phyloP scores from a whole-genome alignment of 2,329 filamentous ascomycete genomes.

The Sporothrix humicola region DNA sequence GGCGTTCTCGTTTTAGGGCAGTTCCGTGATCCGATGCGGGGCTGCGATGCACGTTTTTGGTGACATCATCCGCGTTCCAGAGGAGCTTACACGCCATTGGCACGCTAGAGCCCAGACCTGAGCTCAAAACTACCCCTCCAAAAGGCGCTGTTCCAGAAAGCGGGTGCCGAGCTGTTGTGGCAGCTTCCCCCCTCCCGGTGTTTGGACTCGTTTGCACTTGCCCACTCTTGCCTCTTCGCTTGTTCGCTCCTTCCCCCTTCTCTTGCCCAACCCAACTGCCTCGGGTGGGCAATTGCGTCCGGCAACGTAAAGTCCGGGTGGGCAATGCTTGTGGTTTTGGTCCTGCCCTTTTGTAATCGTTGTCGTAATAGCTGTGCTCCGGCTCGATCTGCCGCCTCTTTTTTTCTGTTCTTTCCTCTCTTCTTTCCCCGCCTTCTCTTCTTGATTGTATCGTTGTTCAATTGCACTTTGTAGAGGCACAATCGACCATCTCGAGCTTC shows the following conservation, averaged over 20 bases:
- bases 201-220: not conserved
- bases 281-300: not conserved
- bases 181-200: not conserved
- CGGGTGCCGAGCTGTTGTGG: not conserved
- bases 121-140: not conserved
- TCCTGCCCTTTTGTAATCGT: constrained; percentile 9
- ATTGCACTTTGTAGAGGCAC: not conserved
- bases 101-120: not conserved
- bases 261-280: no score
- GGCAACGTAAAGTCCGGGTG: constrained; percentile 10
- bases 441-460: not conserved
- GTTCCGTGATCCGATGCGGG: constrained; percentile 12
- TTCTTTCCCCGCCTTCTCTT: not conserved
- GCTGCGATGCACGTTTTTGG: constrained; percentile 18
- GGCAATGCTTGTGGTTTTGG: not conserved
- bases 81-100: not conserved
- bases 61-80: constrained; percentile 26
- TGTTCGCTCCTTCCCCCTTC: not conserved
- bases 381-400: not conserved
- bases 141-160: not conserved
- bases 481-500: constrained; percentile 5
- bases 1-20: not conserved
- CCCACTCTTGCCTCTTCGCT: not conserved
- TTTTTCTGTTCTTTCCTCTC: not conserved
- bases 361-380: not conserved